These are phyloP conservation scores for Colletotrichum shisoi DNA, from an alignment of 2,329 filamentous ascomycete species.

Conservation along the genomic window DNA sequence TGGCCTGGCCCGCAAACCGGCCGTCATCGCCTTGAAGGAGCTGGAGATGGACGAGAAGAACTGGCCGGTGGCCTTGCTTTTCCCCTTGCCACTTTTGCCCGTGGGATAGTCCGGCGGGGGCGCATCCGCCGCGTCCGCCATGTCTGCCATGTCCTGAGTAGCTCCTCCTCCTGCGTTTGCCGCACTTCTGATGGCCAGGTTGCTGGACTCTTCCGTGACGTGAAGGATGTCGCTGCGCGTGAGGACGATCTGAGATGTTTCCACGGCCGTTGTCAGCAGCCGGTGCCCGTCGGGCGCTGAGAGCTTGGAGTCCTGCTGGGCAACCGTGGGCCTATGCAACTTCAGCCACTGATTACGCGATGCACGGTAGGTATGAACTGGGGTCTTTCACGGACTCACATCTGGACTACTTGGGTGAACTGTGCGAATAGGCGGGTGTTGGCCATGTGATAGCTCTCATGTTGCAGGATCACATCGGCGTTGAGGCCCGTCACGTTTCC, in stretches of 20 bases:
- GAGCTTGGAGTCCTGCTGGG: slow-evolving; percentile 28
- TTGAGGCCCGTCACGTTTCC: slow-evolving; percentile 43
- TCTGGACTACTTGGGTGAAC: slow-evolving; percentile 19
- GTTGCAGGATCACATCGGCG: slow-evolving; percentile 42
- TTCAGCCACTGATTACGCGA: neutral
- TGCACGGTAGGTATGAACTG: too few species aligned
- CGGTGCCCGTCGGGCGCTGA: slow-evolving; percentile 27
- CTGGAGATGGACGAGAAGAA: slow-evolving; percentile 46
- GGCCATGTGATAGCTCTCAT: slow-evolving; percentile 42
- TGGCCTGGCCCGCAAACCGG: slow-evolving; percentile 47
- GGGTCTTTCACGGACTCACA: slow-evolving; percentile 22
- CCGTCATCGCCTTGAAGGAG: slow-evolving; percentile 50
- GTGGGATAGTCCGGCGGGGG: slow-evolving; percentile 6
- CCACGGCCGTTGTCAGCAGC: slow-evolving; percentile 29
- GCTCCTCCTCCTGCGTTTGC: neutral
- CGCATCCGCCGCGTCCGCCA: neutral
- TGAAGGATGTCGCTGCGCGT: slow-evolving; percentile 17
- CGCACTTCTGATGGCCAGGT: neutral
- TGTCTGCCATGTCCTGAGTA: neutral
- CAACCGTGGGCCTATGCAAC: slow-evolving; percentile 19
- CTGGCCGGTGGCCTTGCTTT: slow-evolving; percentile 31
- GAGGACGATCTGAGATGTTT: slow-evolving; percentile 29
- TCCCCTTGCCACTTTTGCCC: slow-evolving; percentile 26
- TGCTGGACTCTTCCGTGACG: slow-evolving; percentile 4
- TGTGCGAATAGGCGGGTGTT: slow-evolving; percentile 43